These are phyloP conservation scores for Pyrus betulifolia DNA, from an alignment of 306 rosid species.

Conservation along the genomic window DNA sequence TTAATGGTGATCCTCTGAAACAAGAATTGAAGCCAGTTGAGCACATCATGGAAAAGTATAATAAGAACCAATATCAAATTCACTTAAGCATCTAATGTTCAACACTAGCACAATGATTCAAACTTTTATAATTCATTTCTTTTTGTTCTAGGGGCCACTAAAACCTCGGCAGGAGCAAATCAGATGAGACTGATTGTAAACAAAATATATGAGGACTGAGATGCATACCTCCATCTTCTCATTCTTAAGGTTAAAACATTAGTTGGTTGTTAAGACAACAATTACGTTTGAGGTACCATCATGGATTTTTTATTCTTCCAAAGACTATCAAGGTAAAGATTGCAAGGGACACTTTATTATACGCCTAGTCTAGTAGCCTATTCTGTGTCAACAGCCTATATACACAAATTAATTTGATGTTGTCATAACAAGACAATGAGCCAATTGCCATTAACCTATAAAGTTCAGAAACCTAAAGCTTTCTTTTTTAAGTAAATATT, in stretches of 20 bases:
- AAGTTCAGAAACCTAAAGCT: neutral
- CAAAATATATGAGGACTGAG: neutral
- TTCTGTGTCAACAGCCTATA: neutral
- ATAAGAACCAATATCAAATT: neutral
- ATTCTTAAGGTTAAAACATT: neutral
- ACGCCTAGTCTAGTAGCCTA: neutral
- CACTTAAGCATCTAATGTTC: neutral
- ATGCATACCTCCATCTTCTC: neutral
- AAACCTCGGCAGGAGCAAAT: neutral
- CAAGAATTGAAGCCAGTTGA: slow-evolving; percentile 17
- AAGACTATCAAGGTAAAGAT: neutral
- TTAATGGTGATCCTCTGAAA: slow-evolving; percentile 70
- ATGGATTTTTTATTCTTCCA: neutral
- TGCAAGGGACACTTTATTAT: neutral
- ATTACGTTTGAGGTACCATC: no score
- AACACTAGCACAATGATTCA: neutral
- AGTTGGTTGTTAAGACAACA: neutral
- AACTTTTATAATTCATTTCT: neutral
- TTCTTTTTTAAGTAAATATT: neutral
- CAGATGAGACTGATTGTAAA: neutral
- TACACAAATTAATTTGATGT: neutral
- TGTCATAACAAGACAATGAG: neutral
- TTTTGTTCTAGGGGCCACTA: neutral
- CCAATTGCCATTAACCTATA: neutral
- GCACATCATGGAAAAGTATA: neutral